These are phyloP conservation scores for Lasiodiplodia sp. DNA, from an alignment of 2,329 filamentous ascomycete genomes.

Conservation along the genomic window DNA sequence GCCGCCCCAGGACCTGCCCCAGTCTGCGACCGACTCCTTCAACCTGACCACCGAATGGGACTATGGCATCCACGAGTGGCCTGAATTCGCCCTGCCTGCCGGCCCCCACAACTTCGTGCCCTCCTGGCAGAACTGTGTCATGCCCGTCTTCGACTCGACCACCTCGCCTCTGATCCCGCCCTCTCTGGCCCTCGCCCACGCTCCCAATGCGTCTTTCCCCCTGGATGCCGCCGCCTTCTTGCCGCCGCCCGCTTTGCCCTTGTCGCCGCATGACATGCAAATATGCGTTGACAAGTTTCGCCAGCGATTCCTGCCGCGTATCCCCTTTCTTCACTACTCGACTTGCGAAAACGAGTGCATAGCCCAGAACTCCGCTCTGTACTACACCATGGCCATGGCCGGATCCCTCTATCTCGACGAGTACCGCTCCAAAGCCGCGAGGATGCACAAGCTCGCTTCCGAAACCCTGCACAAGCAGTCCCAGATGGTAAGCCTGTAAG, in stretches of 20 bases:
- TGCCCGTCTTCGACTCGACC: conserved; percentile 23
- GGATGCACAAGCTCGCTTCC: conserved; percentile 20
- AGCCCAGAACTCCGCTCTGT: conserved; percentile 17
- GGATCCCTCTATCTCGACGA: conserved; percentile 26
- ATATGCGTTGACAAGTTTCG: conserved; percentile 22
- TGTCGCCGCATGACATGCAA: conserved; percentile 21
- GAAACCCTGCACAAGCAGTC: conserved; percentile 2
- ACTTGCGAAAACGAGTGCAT: conserved; percentile 24
- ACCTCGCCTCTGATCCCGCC: conserved; percentile 10
- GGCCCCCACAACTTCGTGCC: not conserved
- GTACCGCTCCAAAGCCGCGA: conserved; percentile 22
- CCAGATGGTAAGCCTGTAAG: not conserved
- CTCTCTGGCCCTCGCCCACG: conserved; percentile 27
- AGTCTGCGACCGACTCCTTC: conserved; percentile 15
- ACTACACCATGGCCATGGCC: conserved; percentile 26
- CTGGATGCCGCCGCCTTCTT: conserved; percentile 5
- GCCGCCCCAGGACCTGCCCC: not conserved
- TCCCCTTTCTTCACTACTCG: conserved; percentile 24
- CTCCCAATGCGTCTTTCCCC: conserved; percentile 19
- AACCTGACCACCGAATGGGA: conserved; percentile 23
- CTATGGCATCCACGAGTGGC: conserved; percentile 28
- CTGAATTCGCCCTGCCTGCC: conserved; percentile 9
- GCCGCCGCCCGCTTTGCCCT: not conserved
- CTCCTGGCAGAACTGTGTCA: conserved; percentile 28
- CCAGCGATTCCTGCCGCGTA: conserved; percentile 17